Evolutionary conservation across 2,329 filamentous ascomycete genomes (phyloP).

Genomic region (Graphilbum ipis-grandicollis): DNA sequence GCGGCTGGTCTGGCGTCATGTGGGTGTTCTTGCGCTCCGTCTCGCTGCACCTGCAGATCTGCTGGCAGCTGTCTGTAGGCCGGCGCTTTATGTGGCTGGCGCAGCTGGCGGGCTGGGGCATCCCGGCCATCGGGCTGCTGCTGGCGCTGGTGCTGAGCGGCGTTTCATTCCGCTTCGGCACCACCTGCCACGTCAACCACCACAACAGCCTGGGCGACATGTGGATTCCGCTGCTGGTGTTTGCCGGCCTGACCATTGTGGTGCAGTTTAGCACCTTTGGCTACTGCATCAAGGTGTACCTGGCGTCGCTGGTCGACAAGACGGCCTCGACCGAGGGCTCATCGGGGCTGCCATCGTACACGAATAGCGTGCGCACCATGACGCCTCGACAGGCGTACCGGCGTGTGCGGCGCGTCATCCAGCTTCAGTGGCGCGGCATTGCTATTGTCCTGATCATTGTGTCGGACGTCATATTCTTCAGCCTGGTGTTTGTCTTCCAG

Average conservation of each 20-base stretch:
- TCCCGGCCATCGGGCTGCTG: constrained; percentile 59
- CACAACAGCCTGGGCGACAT: constrained; percentile 65
- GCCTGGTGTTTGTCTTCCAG: constrained; percentile 76
- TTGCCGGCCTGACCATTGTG: constrained; percentile 59
- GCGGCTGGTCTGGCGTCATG: constrained; percentile 67
- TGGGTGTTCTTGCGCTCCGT: constrained; percentile 86
- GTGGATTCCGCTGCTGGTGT: constrained; percentile 75
- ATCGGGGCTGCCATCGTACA: constrained; percentile 54
- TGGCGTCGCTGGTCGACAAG: constrained; percentile 64
- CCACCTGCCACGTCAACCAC: constrained; percentile 89
- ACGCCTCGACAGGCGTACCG: constrained; percentile 78
- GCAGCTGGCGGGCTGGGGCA: constrained; percentile 65
- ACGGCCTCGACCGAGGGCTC: constrained; percentile 54
- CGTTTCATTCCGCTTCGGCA: constrained; percentile 84
- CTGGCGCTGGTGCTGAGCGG: constrained; percentile 71
- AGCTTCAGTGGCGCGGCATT: constrained; percentile 89
- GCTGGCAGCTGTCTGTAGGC: constrained; percentile 87
- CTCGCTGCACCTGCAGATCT: constrained; percentile 91
- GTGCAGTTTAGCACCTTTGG: constrained; percentile 72
- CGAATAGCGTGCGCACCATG: constrained; percentile 56
- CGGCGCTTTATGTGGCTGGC: constrained; percentile 78
- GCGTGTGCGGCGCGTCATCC: constrained; percentile 68
- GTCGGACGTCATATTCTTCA: constrained; percentile 84
- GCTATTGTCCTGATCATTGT: constrained; percentile 80
- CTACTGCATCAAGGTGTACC: constrained; percentile 91